phyloP scores from a whole-genome alignment of 805 yeast species.

The Debaryomyces castellii region DNA sequence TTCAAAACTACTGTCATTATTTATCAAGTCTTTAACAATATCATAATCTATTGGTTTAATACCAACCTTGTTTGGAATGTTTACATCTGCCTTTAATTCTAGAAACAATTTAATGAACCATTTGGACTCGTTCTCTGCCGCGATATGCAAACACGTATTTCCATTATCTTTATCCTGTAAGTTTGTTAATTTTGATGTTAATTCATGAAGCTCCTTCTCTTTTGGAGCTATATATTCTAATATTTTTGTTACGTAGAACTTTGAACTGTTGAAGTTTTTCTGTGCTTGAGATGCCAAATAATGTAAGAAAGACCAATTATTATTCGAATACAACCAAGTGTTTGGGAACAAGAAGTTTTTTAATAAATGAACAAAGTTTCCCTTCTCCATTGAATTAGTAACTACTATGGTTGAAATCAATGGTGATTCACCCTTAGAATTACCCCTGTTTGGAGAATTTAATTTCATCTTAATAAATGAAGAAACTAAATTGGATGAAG shows the following conservation, averaged over 20 bases:
- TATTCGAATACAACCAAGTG: constrained; percentile 47
- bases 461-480: constrained; percentile 33
- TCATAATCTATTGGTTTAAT: constrained; percentile 87
- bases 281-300: constrained; percentile 61
- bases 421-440: constrained; percentile 37
- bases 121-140: constrained; percentile 36
- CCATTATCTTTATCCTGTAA: constrained; percentile 36
- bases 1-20: constrained; percentile 13
- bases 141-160: constrained; percentile 40
- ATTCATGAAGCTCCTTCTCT: constrained; percentile 18
- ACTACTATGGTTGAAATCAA: constrained; percentile 76
- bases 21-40: constrained; percentile 44
- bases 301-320: constrained; percentile 80
- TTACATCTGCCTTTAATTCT: constrained; percentile 49
- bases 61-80: constrained; percentile 79
- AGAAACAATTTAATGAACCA: constrained; percentile 39
- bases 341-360: constrained; percentile 66
- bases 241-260: constrained; percentile 35
- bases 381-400: constrained; percentile 77
- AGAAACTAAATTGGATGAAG: constrained; percentile 33
- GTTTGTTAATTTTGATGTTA: constrained; percentile 26
- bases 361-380: constrained; percentile 69
- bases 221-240: constrained; percentile 28
- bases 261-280: constrained; percentile 32
- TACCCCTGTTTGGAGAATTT: constrained; percentile 41